Conservation (phyloP, 768 basidiomycete species). For the Russula griseocarnosa region DNA sequence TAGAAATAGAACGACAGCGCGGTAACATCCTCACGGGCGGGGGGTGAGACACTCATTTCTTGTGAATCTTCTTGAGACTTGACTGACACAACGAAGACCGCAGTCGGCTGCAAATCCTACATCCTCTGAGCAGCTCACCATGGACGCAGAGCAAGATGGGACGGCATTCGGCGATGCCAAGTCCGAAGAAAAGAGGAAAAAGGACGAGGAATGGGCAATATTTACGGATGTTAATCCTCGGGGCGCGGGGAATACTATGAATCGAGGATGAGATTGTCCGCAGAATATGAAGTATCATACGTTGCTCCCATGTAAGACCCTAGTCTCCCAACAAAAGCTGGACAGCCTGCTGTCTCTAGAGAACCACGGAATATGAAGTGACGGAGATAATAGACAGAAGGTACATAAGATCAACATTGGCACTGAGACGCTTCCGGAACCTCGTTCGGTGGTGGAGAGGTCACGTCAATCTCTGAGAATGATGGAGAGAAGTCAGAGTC, state of each 20-base stretch:
- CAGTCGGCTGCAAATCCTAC: slow-evolving; percentile 51
- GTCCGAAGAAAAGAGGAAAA: slow-evolving; percentile 69
- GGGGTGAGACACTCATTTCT: slow-evolving; percentile 54
- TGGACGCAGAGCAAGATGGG: slow-evolving; percentile 85
- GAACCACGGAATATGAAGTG: slow-evolving; percentile 22
- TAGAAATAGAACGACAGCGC: slow-evolving; percentile 75
- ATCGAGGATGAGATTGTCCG: slow-evolving; percentile 59
- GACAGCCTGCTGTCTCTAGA: slow-evolving; percentile 18
- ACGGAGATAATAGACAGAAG: slow-evolving; percentile 24
- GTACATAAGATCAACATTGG: slow-evolving; percentile 56
- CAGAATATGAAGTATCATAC: slow-evolving; percentile 19
- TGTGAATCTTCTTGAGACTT: neutral
- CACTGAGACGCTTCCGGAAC: slow-evolving; percentile 87
- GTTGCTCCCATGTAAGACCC: slow-evolving; percentile 1
- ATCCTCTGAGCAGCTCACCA: slow-evolving; percentile 67
- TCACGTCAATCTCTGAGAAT: slow-evolving; percentile 83
- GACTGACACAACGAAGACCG: slow-evolving; percentile 12
- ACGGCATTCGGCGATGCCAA: slow-evolving; percentile 61
- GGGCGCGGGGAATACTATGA: slow-evolving; percentile 97
- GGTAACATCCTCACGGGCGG: slow-evolving; percentile 87
- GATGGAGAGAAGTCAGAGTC: neutral
- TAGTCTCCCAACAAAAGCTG: slow-evolving; percentile 11
- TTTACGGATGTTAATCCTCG: slow-evolving; percentile 82
- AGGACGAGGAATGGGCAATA: slow-evolving; percentile 89
- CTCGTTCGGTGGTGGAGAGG: slow-evolving; percentile 58